A percentile compares a stretch with the other conserved stretches of the same genome.
Evolutionary conservation across 305 asterid genomes (phyloP).

Genomic region (Fraxinus velutina): DNA sequence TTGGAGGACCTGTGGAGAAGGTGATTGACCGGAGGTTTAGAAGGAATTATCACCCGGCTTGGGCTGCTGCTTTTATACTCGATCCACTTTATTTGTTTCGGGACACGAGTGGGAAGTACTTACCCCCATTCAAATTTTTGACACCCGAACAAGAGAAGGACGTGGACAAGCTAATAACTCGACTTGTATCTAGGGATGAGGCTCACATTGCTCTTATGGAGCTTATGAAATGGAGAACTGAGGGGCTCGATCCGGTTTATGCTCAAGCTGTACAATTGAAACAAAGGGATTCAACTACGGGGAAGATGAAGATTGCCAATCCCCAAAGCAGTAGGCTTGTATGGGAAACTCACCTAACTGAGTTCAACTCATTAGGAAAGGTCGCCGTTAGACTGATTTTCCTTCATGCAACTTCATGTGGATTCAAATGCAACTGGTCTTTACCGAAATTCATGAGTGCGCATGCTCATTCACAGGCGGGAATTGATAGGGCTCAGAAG

Average conservation of each 20-base stretch:
- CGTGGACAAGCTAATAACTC: conserved; percentile 77
- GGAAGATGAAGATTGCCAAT: conserved; percentile 78
- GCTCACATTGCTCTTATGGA: conserved; percentile 95
- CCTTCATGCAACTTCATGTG: conserved; percentile 75
- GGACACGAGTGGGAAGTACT: conserved; percentile 78
- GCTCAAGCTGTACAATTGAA: conserved; percentile 90
- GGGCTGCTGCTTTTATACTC: conserved; percentile 92
- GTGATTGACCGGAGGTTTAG: conserved; percentile 61
- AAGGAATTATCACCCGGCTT: conserved; percentile 84
- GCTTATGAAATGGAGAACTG: conserved; percentile 97
- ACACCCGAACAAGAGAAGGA: conserved; percentile 90
- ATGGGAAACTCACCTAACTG: conserved; percentile 83
- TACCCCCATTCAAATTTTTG: conserved; percentile 85
- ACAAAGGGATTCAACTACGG: conserved; percentile 72
- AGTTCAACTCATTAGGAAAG: conserved; percentile 68
- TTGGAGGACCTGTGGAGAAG: conserved; percentile 65
- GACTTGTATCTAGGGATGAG: conserved; percentile 79
- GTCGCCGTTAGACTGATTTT: conserved; percentile 85
- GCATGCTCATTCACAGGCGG: conserved; percentile 59
- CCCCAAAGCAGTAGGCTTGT: conserved; percentile 93
- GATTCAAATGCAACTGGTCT: conserved; percentile 57
- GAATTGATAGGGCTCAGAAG: conserved; percentile 81
- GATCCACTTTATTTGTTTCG: conserved; percentile 80
- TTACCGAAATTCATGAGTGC: conserved; percentile 55
- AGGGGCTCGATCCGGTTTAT: conserved; percentile 89